Base-by-base conservation (phyloP, 2,329 filamentous ascomycete species). In the Xylariomycetidae sp. region DNA sequence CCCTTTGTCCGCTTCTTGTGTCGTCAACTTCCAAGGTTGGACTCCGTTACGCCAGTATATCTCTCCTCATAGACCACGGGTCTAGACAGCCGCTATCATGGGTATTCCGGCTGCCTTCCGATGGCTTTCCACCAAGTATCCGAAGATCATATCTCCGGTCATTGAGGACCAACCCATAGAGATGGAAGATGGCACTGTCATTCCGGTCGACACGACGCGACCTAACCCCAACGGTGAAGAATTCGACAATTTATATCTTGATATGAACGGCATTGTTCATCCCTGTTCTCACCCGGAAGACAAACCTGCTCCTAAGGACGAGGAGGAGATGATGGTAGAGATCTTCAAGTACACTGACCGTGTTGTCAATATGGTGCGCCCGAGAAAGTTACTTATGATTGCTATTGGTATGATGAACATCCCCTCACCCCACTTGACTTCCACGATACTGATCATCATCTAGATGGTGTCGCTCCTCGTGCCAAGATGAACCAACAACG, bases 401-500 rank as follows among this genome's bases (percentile, higher is more conserved):
- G 92, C 92, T 53, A 89, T 98, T 58, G 85, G 85, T 89, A 71
- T 52, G 79, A 66, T 31, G 16, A 57, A 44, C 45, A 52, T 23
- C 17, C 5, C 12, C 9, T 16, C 10, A 28, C 26, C 12, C 14
- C 20, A n/a, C 27, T 13, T 30, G 16, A 15, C 30, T 11, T 25
- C 11, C 13, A 28, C 39, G 19, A 37, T 39, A 31, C 39, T 38
- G 48, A 57, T 51, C 18, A 47, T 28, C 33, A 41, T 48, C 30
- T 39, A 88, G 92, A 98, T 65, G 92, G 92, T 58, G 92, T 98
- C 45, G 92, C 92, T 4, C 94, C 92, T 29, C 85, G 92, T 60
- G 94, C 94, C 38, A 98, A 98, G 66, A 98, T 98, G 92, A 98
- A 98, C 59, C 94, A 98, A 59, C 92, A 98, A 66, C 87, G 92